Evolutionary conservation across 441 rosid genomes (phyloP).

Genomic region (Rhodomyrtus psidioides): DNA sequence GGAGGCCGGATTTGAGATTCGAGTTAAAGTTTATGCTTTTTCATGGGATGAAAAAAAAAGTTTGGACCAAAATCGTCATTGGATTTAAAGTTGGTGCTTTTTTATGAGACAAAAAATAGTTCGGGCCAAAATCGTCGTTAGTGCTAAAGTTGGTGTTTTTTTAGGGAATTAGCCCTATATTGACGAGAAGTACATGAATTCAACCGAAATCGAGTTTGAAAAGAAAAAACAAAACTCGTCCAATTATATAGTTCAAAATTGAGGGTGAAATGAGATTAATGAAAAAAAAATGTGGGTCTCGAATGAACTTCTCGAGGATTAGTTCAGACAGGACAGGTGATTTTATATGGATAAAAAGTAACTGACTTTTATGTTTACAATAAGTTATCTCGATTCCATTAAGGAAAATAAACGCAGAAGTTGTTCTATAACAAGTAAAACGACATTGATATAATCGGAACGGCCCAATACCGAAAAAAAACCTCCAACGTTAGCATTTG

Average conservation of each 20-base stretch:
- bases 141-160: too few species aligned
- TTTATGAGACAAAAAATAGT: too few species aligned
- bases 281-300: not conserved
- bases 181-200: not conserved
- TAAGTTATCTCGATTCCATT: not conserved
- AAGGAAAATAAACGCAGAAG: not conserved
- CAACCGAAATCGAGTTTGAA: not conserved
- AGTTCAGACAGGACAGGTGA: not conserved
- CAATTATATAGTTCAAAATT: not conserved
- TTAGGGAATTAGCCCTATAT: too few species aligned
- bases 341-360: not conserved
- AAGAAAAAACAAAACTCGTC: not conserved
- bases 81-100: too few species aligned
- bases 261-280: not conserved
- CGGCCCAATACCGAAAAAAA: too few species aligned
- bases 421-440: not conserved
- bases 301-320: not conserved
- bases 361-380: not conserved
- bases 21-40: too few species aligned
- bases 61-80: too few species aligned
- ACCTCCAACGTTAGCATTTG: too few species aligned
- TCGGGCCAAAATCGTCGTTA: too few species aligned
- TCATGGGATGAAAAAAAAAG: too few species aligned
- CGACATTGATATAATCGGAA: not conserved
- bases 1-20: too few species aligned